Evolutionary conservation across 208 protist species (phyloP).

Genomic region (Vickermania spadyakhi): DNA sequence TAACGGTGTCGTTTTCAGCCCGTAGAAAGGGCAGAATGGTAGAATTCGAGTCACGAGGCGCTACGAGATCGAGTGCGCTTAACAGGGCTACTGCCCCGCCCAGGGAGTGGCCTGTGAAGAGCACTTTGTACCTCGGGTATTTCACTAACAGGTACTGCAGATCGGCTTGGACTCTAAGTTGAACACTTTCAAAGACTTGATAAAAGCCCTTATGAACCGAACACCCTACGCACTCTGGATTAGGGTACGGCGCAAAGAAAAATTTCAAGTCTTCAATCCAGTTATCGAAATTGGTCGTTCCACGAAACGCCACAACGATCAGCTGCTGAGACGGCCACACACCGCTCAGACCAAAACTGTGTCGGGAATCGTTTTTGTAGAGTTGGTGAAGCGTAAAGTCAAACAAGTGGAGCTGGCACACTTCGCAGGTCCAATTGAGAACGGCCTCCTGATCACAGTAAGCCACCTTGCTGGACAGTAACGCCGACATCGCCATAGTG

Average conservation of each 20-base stretch:
- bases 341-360: constrained; percentile 26
- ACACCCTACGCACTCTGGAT: constrained; percentile 14
- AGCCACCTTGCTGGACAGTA: constrained; percentile 34
- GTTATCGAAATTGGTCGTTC: constrained; percentile 40
- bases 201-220: constrained; percentile 52
- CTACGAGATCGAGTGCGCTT: constrained; percentile 22
- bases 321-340: constrained; percentile 10
- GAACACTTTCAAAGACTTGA: constrained; percentile 25
- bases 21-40: no score
- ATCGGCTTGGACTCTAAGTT: constrained; percentile 14
- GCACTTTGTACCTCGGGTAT: constrained; percentile 24
- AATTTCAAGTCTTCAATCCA: constrained; percentile 58
- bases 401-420: constrained; percentile 8
- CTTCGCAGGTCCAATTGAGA: constrained; percentile 25
- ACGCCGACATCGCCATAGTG: constrained; percentile 6
- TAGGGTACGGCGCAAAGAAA: constrained; percentile 21
- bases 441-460: constrained; percentile 28
- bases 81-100: constrained; percentile 59
- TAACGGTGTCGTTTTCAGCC: not conserved
- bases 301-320: constrained; percentile 57
- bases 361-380: constrained; percentile 20
- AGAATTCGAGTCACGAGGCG: not conserved
- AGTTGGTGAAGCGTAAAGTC: constrained; percentile 20
- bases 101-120: constrained; percentile 71
- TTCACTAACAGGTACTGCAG: constrained; percentile 14